A percentile compares a stretch with the other conserved stretches of the same genome.
Conservation (phyloP, 306 rosid genomes). For the Pueraria montana region DNA sequence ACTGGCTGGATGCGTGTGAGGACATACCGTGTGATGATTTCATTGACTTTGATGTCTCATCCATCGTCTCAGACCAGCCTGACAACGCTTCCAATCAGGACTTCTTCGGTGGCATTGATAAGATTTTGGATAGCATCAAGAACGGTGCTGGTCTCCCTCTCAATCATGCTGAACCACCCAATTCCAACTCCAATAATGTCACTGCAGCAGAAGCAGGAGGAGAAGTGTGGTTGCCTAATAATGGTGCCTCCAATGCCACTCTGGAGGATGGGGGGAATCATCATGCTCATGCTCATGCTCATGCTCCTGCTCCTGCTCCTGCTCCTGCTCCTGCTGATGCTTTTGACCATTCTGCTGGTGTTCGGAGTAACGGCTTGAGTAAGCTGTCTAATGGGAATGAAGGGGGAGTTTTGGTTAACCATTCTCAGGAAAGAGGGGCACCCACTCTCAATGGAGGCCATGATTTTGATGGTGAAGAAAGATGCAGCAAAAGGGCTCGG, state of each 20-base stretch:
- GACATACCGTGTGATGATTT: constrained; percentile 89
- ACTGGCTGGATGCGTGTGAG: constrained; percentile 96
- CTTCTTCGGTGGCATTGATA: constrained; percentile 95
- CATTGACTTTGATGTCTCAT: constrained; percentile 66
- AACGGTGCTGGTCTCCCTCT: constrained; percentile 75
- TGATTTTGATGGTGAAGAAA: constrained; percentile 61
- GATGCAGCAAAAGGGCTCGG: constrained; percentile 70
- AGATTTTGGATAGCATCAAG: constrained; percentile 82
- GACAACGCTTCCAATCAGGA: constrained; percentile 69
- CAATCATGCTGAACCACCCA: constrained; percentile 5
- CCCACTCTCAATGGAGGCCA: constrained; percentile 27
- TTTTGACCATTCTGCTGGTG: constrained; percentile 36
- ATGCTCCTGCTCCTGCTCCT: constrained; percentile 20
- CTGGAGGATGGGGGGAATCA: constrained; percentile 37
- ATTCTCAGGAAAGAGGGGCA: constrained; percentile 50
- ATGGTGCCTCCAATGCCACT: constrained; percentile 34
- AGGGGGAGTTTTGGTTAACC: constrained; percentile 32
- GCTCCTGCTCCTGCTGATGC: constrained; percentile 37
- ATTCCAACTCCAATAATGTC: constrained; percentile 19
- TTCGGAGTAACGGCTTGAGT: constrained; percentile 39
- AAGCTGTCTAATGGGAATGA: constrained; percentile 50
- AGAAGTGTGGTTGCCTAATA: constrained; percentile 24
- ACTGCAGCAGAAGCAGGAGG: constrained; percentile 43
- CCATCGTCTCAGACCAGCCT: constrained; percentile 52
- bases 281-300: constrained; percentile 38